Evolutionary conservation across 805 yeast genomes (phyloP), one percentile per base, ranked within the genome.

Genomic region (Candida taoyuanica): DNA sequence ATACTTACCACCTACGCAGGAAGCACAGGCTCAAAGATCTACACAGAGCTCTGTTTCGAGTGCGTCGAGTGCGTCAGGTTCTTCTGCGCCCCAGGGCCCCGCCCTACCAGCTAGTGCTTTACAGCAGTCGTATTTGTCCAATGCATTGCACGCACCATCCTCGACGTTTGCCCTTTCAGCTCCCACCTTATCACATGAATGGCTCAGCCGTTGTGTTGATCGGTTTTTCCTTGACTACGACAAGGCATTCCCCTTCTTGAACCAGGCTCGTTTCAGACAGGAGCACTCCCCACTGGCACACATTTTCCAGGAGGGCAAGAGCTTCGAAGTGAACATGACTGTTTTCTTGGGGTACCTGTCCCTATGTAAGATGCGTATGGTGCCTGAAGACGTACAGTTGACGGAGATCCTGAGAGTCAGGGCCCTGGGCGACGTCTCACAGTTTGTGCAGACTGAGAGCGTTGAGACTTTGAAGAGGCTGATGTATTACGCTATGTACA

Each of bases 271-370:
- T 5, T 46, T 47, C 33, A 20, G 13, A 20, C 33, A 72, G 65
- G 44, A 67, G 19, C 34, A 37, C 29, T 23, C 26, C 31, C 40
- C 40, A 6, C 14, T 37, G 12, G 24, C 17, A 6, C 18, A 15
- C 14, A 29, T 36, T 3, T 41, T 37, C 39, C 40, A 41, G 11
- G 34, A 37, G 3, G 44, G 70, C 33, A 53, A 68, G 16, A 55
- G 62, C 17, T 74, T 73, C 44, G 73, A 75, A 53, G 46, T 74
- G 9, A 68, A 66, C 50, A 69, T 76, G 73, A 66, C 73, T 3
- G 62, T 73, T 58, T 75, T 78, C 5, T 70, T 73, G 29, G 80
- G 81, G 2, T 72, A 76, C 38, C 69, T 76, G 8, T 67, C 76
- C 3, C 53, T 75, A 34, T 68, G 67, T 31, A 55, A 67, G 37